phyloP scores from a whole-genome alignment of 345 rosid genomes.

The Citropsis articulata region DNA sequence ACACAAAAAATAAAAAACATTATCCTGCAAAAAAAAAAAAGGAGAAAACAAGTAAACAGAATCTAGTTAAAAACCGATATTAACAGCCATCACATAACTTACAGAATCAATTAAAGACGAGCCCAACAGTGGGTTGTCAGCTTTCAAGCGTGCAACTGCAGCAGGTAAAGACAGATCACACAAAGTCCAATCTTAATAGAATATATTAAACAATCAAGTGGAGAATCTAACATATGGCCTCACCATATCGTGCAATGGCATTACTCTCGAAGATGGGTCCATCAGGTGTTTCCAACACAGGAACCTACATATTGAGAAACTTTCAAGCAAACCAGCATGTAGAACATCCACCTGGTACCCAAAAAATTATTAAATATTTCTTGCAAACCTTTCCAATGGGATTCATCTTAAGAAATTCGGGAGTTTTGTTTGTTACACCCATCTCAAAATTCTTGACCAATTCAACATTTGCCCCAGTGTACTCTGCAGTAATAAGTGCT shows the following conservation, averaged over 20 bases:
- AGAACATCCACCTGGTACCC: neutral
- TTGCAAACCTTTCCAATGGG: conserved; percentile 81
- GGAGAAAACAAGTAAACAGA: neutral
- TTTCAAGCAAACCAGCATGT: neutral
- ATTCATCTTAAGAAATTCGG: conserved; percentile 81
- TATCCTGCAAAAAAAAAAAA: neutral
- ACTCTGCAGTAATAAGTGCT: conserved; percentile 77
- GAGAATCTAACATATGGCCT: conserved; percentile 10
- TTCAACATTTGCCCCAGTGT: conserved; percentile 61
- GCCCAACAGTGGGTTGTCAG: conserved; percentile 62
- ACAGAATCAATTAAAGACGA: conserved; percentile 72
- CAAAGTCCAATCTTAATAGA: neutral
- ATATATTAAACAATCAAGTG: neutral
- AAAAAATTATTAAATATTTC: neutral
- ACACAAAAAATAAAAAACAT: neutral
- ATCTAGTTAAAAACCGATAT: neutral
- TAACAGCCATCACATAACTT: conserved; percentile 17
- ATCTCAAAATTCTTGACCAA: conserved; percentile 59
- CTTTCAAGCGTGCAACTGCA: conserved; percentile 73
- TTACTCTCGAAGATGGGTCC: conserved; percentile 94
- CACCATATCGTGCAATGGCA: conserved; percentile 91
- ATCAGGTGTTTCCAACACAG: conserved; percentile 92
- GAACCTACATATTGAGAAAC: conserved; percentile 49
- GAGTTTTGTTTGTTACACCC: conserved; percentile 82
- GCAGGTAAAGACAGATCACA: neutral